Evolutionary conservation across 768 basidiomycete species (phyloP), one percentile per base, ranked within the genome.

Genomic region (Kwoniella botswanensis): DNA sequence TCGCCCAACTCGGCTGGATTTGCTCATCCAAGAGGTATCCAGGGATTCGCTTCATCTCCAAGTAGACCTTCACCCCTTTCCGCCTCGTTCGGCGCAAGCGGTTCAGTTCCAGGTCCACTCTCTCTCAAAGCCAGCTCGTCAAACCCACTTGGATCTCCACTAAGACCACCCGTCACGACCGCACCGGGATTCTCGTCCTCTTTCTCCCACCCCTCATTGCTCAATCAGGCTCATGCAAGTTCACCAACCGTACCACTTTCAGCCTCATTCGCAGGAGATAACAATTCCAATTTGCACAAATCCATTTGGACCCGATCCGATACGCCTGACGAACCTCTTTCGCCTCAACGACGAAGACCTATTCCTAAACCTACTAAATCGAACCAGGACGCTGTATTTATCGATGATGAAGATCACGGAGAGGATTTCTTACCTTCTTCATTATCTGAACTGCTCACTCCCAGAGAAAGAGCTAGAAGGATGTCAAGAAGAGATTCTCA

Each of bases 391-490:
- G 82, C 82, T 18, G 82, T 79, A 0, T 81, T 83, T 50, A 66
- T 74, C 65, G 58, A 91, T 91, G 55, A 91, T 91, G 92, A 94
- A 74, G 79, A 80, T 15, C 77, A 82, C 52, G 82, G 80, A 12
- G 83, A 84, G 78, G 94, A 94, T 67, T 92, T 98, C 81, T 82
- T 98, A 41, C 96, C 96, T 0, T 90, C 92, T 65, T 92, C 91
- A 4, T 85, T 98, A 58, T 93, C 90, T 29, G 95, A 98, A 71
- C 86, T 98, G 7, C 86, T 98, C 58, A 96, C 94, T 0, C 92
- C 93, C 0, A 91, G 90, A 75, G 96, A 98, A 84, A 87, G 90
- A 73, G 91, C 88, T 42, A 86, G 95, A 42, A 86, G 94, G 55
- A 90, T 93, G 88, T 79, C 73, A 13, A 69, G 84, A 24, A 68